Conservation (phyloP, 768 basidiomycete genomes). For the Trametopsis cervina region DNA sequence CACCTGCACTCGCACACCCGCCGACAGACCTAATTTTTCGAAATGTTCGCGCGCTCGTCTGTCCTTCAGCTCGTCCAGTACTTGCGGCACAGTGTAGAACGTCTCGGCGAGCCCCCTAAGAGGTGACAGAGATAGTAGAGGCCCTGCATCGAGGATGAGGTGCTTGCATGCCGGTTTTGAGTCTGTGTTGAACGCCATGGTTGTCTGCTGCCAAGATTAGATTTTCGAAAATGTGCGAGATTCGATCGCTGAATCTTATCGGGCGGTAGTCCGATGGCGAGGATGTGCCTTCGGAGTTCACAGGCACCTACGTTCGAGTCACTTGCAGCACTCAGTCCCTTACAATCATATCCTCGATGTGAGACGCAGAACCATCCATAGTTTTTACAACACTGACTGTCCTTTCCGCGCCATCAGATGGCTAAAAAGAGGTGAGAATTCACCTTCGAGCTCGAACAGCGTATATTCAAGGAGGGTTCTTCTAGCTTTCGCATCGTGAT, state of each 20-base stretch:
- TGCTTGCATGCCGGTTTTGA: slow-evolving; percentile 52
- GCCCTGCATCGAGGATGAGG: slow-evolving; percentile 91
- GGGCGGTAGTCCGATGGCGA: too few species aligned
- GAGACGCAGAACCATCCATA: too few species aligned
- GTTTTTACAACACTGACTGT: too few species aligned
- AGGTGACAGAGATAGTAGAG: slow-evolving; percentile 82
- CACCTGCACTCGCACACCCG: slow-evolving; percentile 70
- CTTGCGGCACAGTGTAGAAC: slow-evolving; percentile 86
- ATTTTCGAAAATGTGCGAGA: slow-evolving; percentile 2
- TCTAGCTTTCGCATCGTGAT: slow-evolving; percentile 80
- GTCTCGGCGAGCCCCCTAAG: slow-evolving; percentile 82
- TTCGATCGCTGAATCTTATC: too few species aligned
- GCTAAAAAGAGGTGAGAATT: slow-evolving; percentile 21
- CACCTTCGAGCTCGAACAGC: background rate
- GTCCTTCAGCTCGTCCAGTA: slow-evolving; percentile 86
- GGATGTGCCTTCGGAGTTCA: background rate
- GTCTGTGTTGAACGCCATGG: slow-evolving; percentile 15
- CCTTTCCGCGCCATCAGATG: too few species aligned
- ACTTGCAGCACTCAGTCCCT: too few species aligned
- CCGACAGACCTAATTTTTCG: slow-evolving; percentile 64
- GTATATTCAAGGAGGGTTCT: background rate
- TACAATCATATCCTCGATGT: too few species aligned
- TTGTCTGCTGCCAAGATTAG: slow-evolving; percentile 12
- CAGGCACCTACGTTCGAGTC: slow-evolving; percentile 1
- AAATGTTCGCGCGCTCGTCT: slow-evolving; percentile 83